These are phyloP conservation scores for Podila horticola DNA, from an alignment of 192 early-diverging fungal species.

Conservation along the genomic window DNA sequence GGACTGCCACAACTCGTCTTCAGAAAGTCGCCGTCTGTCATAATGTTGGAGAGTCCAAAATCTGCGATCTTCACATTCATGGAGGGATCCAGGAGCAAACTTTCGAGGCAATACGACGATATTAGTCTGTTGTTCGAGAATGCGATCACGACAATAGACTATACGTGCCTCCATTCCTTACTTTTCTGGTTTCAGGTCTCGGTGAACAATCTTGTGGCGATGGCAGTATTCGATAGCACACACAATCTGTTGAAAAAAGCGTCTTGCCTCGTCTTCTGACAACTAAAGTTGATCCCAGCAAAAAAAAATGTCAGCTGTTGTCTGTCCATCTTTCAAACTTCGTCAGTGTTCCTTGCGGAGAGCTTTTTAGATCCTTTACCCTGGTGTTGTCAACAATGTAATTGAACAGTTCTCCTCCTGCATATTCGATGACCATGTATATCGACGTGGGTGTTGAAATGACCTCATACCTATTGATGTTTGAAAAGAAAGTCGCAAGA, in stretches of 20 bases:
- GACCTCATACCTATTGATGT: slow-evolving; percentile 84
- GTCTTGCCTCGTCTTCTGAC: slow-evolving; percentile 84
- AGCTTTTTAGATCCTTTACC: slow-evolving; percentile 35
- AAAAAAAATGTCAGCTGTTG: neutral
- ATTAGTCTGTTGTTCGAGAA: neutral
- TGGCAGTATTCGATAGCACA: slow-evolving; percentile 96
- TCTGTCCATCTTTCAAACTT: neutral
- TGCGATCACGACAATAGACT: neutral
- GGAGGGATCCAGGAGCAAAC: slow-evolving; percentile 89
- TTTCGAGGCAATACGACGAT: slow-evolving; percentile 9
- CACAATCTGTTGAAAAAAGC: slow-evolving; percentile 97
- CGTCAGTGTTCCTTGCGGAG: no score
- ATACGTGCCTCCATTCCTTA: slow-evolving; percentile 3
- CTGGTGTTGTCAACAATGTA: slow-evolving; percentile 84
- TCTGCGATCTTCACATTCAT: slow-evolving; percentile 98
- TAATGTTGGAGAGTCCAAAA: slow-evolving; percentile 96
- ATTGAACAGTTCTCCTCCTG: slow-evolving; percentile 86
- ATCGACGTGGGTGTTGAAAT: slow-evolving; percentile 96
- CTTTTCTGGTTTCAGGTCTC: slow-evolving; percentile 90
- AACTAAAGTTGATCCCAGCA: slow-evolving; percentile 56
- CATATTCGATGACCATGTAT: slow-evolving; percentile 95
- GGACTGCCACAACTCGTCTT: slow-evolving; percentile 89
- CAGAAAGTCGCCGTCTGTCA: slow-evolving; percentile 87
- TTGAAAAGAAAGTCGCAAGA: neutral
- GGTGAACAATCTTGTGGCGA: slow-evolving; percentile 87